Conservation (phyloP, 202 grass and related monocot genomes). For the Eragrostis tef region DNA sequence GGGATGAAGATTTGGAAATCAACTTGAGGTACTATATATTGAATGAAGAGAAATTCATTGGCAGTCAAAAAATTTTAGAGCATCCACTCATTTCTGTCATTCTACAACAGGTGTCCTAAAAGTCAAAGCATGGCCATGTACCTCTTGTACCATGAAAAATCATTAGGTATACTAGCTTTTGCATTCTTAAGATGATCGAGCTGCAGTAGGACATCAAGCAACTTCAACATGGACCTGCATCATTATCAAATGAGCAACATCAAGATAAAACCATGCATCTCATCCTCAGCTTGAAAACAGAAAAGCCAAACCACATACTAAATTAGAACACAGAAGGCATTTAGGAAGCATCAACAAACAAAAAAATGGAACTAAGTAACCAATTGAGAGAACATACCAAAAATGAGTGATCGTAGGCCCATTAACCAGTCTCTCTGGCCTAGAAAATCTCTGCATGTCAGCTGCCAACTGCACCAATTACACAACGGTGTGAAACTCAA, state of each 20-base stretch:
- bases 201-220: slow-evolving; percentile 94
- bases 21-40: slow-evolving; percentile 8
- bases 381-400: slow-evolving; percentile 67
- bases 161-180: slow-evolving; percentile 99
- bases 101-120: slow-evolving; percentile 25
- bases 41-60: slow-evolving; percentile 31
- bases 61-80: slow-evolving; percentile 13
- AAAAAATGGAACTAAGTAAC: slow-evolving; percentile 31
- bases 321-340: slow-evolving; percentile 19
- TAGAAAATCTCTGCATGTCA: slow-evolving; percentile 97
- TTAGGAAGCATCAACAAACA: slow-evolving; percentile 28
- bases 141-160: slow-evolving; percentile 99
- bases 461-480: slow-evolving; percentile 83
- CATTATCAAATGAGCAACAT: slow-evolving; percentile 36
- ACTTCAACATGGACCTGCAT: slow-evolving; percentile 93
- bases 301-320: slow-evolving; percentile 19
- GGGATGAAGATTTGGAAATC: slow-evolving; percentile 4
- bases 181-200: slow-evolving; percentile 99
- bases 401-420: slow-evolving; percentile 95
- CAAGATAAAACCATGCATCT: slow-evolving; percentile 33
- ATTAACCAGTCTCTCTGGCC: slow-evolving; percentile 95
- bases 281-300: slow-evolving; percentile 11
- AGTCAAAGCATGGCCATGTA: slow-evolving; percentile 47
- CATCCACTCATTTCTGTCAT: slow-evolving; percentile 21
- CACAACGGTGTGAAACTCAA: slow-evolving; percentile 44